Percentiles rank a stretch among this genome's conserved stretches.
phyloP scores from a whole-genome alignment of 2,329 filamentous ascomycete species.

The Fusarium temperatum region DNA sequence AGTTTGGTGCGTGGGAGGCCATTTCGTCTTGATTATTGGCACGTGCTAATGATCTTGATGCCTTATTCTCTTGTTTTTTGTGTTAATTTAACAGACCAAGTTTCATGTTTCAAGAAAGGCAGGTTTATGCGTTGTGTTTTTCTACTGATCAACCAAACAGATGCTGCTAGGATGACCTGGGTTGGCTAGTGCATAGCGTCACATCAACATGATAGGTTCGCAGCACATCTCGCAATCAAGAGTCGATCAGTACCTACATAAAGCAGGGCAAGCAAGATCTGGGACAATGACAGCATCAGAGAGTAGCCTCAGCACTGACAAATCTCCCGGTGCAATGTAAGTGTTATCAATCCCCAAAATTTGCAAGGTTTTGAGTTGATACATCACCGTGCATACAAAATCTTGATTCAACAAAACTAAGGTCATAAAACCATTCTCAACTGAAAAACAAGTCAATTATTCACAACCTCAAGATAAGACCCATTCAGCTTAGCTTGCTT shows the following conservation, averaged over 20 bases:
- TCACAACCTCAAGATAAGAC: neutral
- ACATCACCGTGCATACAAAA: neutral
- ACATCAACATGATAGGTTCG: slow-evolving; percentile 37
- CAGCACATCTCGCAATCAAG: slow-evolving; percentile 20
- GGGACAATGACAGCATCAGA: slow-evolving; percentile 25
- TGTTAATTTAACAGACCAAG: slow-evolving; percentile 1
- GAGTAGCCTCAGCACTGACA: neutral
- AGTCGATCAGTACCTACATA: slow-evolving; percentile 29
- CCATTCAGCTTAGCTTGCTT: slow-evolving; percentile 12
- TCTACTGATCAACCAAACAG: slow-evolving; percentile 18
- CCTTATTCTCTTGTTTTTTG: neutral
- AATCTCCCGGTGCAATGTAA: neutral
- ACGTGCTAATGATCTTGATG: slow-evolving; percentile 16
- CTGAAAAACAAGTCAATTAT: neutral
- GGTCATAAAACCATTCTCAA: neutral
- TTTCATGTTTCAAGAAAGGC: slow-evolving; percentile 11
- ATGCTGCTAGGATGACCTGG: neutral
- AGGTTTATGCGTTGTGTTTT: slow-evolving; percentile 12
- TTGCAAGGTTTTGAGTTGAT: neutral
- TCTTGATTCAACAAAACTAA: slow-evolving; percentile 1
- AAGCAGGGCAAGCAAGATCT: slow-evolving; percentile 25
- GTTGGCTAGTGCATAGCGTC: slow-evolving; percentile 28
- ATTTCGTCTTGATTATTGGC: slow-evolving; percentile 25
- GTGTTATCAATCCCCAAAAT: neutral
- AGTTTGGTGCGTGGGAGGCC: slow-evolving; percentile 18